These are phyloP conservation scores for Saccharomycopsis fermentans DNA, from an alignment of 805 yeast genomes.

Conservation along the genomic window DNA sequence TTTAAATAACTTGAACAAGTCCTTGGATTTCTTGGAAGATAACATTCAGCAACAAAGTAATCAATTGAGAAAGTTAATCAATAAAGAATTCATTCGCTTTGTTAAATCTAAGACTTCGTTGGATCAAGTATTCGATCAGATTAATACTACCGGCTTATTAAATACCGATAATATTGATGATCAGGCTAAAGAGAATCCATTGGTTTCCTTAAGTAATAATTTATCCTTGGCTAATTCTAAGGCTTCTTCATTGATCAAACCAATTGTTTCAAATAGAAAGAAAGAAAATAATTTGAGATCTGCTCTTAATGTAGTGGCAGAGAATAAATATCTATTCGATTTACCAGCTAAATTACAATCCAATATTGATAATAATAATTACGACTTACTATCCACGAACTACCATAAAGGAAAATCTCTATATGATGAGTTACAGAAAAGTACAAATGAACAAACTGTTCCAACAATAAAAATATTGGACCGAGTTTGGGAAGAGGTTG, in stretches of 20 bases:
- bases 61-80: slow-evolving; percentile 41
- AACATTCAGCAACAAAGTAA: slow-evolving; percentile 41
- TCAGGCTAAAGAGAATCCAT: slow-evolving; percentile 25
- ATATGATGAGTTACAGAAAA: slow-evolving; percentile 10
- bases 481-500: slow-evolving; percentile 49
- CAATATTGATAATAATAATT: slow-evolving; percentile 40
- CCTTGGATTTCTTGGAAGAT: slow-evolving; percentile 39
- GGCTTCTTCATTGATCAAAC: slow-evolving; percentile 46
- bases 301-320: slow-evolving; percentile 42
- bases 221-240: slow-evolving; percentile 41
- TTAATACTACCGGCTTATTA: slow-evolving; percentile 30
- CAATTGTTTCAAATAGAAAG: slow-evolving; percentile 41
- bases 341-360: slow-evolving; percentile 40
- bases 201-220: slow-evolving; percentile 30
- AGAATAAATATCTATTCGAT: slow-evolving; percentile 44
- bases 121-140: slow-evolving; percentile 49
- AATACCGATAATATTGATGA: slow-evolving; percentile 13
- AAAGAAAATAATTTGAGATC: slow-evolving; percentile 39
- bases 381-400: slow-evolving; percentile 45
- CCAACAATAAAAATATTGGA: slow-evolving; percentile 33
- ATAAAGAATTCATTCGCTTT: slow-evolving; percentile 51
- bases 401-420: slow-evolving; percentile 40
- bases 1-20: slow-evolving; percentile 36
- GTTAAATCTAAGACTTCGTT: slow-evolving; percentile 55
- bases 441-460: slow-evolving; percentile 6